Conservation (phyloP, 2,329 filamentous ascomycete genomes). For the Colletotrichum lupini region DNA sequence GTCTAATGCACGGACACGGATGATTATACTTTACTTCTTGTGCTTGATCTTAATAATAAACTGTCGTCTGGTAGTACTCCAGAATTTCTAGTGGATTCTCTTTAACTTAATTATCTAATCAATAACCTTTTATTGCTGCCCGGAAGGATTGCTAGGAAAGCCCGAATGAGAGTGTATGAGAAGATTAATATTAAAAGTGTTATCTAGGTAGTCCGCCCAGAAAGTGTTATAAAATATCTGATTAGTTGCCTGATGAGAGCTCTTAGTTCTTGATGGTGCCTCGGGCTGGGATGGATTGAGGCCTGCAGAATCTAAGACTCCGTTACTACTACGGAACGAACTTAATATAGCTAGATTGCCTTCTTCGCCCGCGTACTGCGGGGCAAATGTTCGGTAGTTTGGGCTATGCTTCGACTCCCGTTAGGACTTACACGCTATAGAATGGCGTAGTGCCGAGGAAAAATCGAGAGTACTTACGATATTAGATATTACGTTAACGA, state of each 20-base stretch:
- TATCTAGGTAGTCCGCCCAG: conserved; percentile 5
- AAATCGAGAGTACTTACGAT: not conserved
- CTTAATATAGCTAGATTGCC: not conserved
- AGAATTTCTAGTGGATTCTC: not conserved
- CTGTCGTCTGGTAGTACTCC: not conserved
- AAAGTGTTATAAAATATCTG: conserved; percentile 17
- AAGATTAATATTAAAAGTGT: conserved; percentile 6
- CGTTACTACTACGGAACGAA: not conserved
- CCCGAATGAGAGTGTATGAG: conserved; percentile 6
- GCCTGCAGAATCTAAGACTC: not conserved
- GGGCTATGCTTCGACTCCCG: not conserved
- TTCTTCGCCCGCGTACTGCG: not conserved
- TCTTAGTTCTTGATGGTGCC: not conserved
- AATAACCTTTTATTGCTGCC: not conserved
- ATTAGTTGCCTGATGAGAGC: not conserved
- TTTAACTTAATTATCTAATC: not conserved
- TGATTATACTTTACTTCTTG: too few species aligned
- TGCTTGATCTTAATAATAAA: too few species aligned
- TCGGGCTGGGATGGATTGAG: not conserved
- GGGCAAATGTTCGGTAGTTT: not conserved
- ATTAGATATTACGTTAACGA: conserved; percentile 1
- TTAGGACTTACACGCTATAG: not conserved
- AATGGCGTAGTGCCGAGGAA: not conserved
- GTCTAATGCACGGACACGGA: too few species aligned
- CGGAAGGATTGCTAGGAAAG: not conserved